Percentiles rank a stretch among this genome's conserved stretches.
Conservation (phyloP, 1,284 basidiomycete species). For the Puccinia hordei region DNA sequence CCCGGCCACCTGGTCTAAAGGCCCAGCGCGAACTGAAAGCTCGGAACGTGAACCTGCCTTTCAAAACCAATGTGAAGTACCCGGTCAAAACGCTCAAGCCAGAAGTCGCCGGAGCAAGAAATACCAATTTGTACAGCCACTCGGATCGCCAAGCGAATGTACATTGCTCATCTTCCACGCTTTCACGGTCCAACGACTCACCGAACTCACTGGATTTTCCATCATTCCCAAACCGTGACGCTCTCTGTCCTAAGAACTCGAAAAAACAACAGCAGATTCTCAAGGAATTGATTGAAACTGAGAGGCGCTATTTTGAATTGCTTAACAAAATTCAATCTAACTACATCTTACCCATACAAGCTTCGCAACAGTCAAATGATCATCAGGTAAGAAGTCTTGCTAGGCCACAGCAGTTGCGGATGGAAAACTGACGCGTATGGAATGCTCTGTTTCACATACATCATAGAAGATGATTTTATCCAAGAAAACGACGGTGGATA, state of each 20-base stretch:
- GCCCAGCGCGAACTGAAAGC: constrained; percentile 1
- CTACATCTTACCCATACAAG: constrained; percentile 39
- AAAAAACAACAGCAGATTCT: constrained; percentile 67
- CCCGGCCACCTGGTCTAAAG: neutral
- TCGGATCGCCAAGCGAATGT: neutral
- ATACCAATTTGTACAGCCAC: neutral
- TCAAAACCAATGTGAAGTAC: constrained; percentile 27
- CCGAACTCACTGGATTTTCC: neutral
- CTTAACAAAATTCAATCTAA: constrained; percentile 71
- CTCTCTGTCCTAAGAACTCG: constrained; percentile 1
- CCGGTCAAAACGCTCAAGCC: neutral
- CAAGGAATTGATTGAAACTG: constrained; percentile 76
- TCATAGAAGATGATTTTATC: constrained; percentile 17
- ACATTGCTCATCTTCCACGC: neutral
- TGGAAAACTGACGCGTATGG: neutral
- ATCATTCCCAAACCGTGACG: neutral
- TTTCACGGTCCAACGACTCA: neutral
- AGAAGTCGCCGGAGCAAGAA: neutral
- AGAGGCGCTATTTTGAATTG: constrained; percentile 75
- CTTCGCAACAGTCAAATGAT: constrained; percentile 31
- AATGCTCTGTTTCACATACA: neutral
- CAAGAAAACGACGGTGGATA: constrained; percentile 8
- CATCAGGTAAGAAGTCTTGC: constrained; percentile 14
- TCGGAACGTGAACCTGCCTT: constrained; percentile 19
- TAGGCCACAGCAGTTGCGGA: neutral